Conservation (phyloP, 176 grass and related monocot species). For the Oryza nivara region DNA sequence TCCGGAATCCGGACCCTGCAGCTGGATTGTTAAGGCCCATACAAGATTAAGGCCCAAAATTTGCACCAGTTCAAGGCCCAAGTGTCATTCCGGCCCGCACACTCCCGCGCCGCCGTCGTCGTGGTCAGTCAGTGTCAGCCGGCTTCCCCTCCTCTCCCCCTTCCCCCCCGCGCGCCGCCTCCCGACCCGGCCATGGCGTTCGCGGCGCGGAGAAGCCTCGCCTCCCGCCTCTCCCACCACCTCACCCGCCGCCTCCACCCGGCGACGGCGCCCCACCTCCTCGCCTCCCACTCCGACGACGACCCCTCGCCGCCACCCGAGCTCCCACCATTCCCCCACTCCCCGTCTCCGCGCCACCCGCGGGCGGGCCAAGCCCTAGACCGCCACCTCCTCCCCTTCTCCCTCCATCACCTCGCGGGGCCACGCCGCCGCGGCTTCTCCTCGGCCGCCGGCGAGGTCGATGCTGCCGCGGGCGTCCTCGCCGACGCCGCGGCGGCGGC, state of each 20-base stretch:
- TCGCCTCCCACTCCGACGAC: conserved; percentile 38
- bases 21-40: background rate
- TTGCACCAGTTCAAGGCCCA: background rate
- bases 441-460: conserved; percentile 36
- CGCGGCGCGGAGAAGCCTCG: conserved; percentile 32
- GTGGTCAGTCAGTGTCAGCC: no score
- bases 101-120: background rate
- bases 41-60: background rate
- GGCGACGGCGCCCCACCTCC: conserved; percentile 29
- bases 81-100: background rate
- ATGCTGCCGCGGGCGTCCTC: background rate
- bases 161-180: conserved; percentile 5
- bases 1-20: no score
- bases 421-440: conserved; percentile 43
- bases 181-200: conserved; percentile 30
- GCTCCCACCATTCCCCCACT: conserved; percentile 17
- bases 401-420: conserved; percentile 33
- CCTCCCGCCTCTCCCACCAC: conserved; percentile 40
- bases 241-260: conserved; percentile 41
- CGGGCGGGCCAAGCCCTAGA: conserved; percentile 31
- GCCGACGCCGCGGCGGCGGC: background rate
- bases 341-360: conserved; percentile 23
- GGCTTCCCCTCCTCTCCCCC: background rate
- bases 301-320: conserved; percentile 27
- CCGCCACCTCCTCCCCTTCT: conserved; percentile 18